A percentile compares a stretch with the other conserved stretches of the same genome.
Conservation (phyloP, 768 basidiomycete species). For the Rickenella mellea region DNA sequence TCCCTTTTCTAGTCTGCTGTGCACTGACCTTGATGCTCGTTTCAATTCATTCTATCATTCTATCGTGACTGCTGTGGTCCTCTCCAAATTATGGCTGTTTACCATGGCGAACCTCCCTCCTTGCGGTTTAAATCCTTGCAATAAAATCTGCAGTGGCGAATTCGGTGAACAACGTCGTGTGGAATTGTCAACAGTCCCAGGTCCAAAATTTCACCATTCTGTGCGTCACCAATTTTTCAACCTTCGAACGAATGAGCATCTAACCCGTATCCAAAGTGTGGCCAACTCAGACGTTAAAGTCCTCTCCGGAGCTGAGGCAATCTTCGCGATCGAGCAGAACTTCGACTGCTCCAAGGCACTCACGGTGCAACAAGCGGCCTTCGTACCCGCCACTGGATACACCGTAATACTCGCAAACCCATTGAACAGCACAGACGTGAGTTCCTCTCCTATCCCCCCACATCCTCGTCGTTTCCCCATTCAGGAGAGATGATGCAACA, state of each 20-base stretch:
- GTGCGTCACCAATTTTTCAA: conserved; percentile 24
- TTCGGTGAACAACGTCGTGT: conserved; percentile 47
- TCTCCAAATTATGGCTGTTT: too few relatives aligned
- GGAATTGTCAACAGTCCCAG: conserved; percentile 41
- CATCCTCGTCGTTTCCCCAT: conserved; percentile 1
- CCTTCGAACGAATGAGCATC: conserved; percentile 8
- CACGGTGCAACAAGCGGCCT: conserved; percentile 33
- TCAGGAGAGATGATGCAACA: too few relatives aligned
- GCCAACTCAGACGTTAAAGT: conserved; percentile 33
- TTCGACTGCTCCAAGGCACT: conserved; percentile 50
- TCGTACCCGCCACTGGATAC: conserved; percentile 33
- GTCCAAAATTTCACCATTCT: conserved; percentile 38
- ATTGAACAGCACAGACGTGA: conserved; percentile 43
- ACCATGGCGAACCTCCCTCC: too few relatives aligned
- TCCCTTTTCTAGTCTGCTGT: not conserved
- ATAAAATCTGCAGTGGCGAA: conserved; percentile 44
- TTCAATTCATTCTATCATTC: too few relatives aligned
- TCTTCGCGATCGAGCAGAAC: conserved; percentile 43
- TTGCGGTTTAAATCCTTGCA: too few relatives aligned
- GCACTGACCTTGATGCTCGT: too few relatives aligned
- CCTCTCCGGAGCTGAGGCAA: conserved; percentile 30
- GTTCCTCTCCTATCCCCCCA: conserved; percentile 14
- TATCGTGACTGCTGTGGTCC: too few relatives aligned
- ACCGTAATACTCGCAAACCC: conserved; percentile 39
- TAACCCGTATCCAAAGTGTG: conserved; percentile 22